phyloP scores from a whole-genome alignment of 345 rosid species.

The Rhodamnia rubescens region DNA sequence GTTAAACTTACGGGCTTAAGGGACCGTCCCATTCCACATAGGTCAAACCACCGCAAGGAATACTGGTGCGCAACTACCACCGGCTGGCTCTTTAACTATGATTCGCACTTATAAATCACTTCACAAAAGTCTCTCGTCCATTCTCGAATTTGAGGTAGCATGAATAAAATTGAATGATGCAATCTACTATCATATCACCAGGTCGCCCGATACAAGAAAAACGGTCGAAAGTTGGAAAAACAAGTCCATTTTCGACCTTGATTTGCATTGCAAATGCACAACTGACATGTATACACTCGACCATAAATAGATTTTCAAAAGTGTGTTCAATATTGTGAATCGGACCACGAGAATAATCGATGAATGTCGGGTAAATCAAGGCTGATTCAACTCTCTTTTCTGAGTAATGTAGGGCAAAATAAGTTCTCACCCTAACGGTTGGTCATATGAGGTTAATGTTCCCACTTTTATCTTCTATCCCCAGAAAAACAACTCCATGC shows the following conservation, averaged over 20 bases:
- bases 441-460: not conserved
- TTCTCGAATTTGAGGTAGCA: not conserved
- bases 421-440: not conserved
- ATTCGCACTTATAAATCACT: not conserved
- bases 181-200: not conserved
- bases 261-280: not conserved
- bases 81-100: not conserved
- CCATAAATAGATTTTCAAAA: not conserved
- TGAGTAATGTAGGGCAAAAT: not conserved
- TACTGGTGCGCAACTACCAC: fast-evolving
- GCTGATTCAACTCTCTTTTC: not conserved
- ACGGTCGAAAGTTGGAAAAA: not conserved
- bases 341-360: not conserved
- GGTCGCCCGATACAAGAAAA: not conserved
- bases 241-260: not conserved
- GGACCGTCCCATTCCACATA: not conserved
- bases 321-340: not conserved
- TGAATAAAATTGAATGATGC: not conserved
- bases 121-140: not conserved
- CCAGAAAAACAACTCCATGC: not conserved
- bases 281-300: not conserved
- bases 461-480: no score
- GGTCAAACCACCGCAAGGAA: not conserved
- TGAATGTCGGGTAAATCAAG: not conserved
- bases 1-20: not conserved